Base-by-base conservation (phyloP, 805 yeast species). In the Wickerhamiella shivajii region DNA sequence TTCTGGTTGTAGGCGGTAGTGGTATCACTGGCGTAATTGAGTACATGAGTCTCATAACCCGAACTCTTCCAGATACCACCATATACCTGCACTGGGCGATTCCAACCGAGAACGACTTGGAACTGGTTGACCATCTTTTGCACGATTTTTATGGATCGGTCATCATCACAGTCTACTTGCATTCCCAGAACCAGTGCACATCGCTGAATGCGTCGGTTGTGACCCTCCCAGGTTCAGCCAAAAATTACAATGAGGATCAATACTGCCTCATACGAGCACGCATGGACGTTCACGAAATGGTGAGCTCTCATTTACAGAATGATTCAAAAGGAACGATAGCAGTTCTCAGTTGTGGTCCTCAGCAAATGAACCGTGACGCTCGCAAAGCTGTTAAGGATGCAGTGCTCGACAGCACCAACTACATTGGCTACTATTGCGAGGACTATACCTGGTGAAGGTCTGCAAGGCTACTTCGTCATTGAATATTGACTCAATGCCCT, bases 1-100 rank as follows among this genome's bases (percentile, higher is more conserved):
- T 63, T 16, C 58, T 58, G 31, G 44, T 71, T 5, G 66, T 72
- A 6, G 77, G 77, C 3, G 79, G 78, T 6, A 67, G 68, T 42
- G 78, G 79, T 5, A 58, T 73, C 44, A 67, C 78, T 0, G 71
- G 69, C 2, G 41, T 51, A 63, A 16, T 59, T 6, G 37, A 43
- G 16, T 34, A 41, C 20, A 33, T 43, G 13, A 20, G 33, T 9
- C 29, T 33, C 4, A 2, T 38, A 4, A 18, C 23, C 3, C 23
- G 30, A n/a, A 20, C 14, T 9, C 19, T 8, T 18, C 27, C 30
- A 16, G 24, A 24, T 15, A 38, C 28, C 12, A 24, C 35, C 6
- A 27, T 31, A 14, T 23, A 18, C 17, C 34, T 44, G n/a, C 37
- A 41, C 34, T 44, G 49, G 49, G 41, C 44, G 1, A 34, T 43